Conservation (phyloP, 2,329 filamentous ascomycete genomes). For the Cyanodermella asteris region DNA sequence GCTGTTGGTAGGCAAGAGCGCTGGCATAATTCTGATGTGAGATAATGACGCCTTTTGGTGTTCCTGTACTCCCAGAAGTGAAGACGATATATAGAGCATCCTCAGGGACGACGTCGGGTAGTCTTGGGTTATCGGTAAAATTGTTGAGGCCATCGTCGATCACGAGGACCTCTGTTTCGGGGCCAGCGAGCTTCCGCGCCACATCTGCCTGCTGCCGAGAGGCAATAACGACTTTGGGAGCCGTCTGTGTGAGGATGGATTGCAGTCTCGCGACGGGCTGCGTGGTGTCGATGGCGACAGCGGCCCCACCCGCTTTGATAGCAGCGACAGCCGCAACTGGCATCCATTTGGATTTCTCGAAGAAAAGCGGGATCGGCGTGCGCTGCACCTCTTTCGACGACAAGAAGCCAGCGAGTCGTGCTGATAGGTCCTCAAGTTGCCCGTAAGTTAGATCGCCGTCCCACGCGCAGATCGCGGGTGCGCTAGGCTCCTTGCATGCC, state of each 20-base stretch:
- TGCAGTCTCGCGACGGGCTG: conserved; percentile 13
- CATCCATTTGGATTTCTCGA: conserved; percentile 16
- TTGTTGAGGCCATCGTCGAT: too few species aligned
- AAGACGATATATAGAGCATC: conserved; percentile 9
- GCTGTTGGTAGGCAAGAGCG: conserved; percentile 11
- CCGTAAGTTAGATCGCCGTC: conserved; percentile 9
- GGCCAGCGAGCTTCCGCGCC: conserved; percentile 3
- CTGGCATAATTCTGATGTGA: conserved; percentile 2
- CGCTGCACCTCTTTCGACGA: conserved; percentile 4
- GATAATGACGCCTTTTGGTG: conserved; percentile 14
- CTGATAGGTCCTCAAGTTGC: conserved; percentile 9
- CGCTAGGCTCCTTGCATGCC: too few species aligned
- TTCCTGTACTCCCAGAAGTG: conserved; percentile 18
- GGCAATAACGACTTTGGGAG: conserved; percentile 2
- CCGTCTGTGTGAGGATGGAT: too few species aligned
- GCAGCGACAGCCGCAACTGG: conserved; percentile 15
- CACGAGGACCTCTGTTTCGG: too few species aligned
- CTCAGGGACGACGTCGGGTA: conserved; percentile 1
- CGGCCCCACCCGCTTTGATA: conserved; percentile 15
- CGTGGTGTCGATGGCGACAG: conserved; percentile 18
- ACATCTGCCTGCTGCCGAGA: too few species aligned
- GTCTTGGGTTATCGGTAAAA: neutral
- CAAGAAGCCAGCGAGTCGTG: conserved; percentile 6
- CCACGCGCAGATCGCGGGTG: conserved; percentile 5
- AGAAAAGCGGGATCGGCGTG: conserved; percentile 10